These are phyloP conservation scores for Rosellinia necatrix DNA, from an alignment of 2,329 filamentous ascomycete species.

Conservation along the genomic window DNA sequence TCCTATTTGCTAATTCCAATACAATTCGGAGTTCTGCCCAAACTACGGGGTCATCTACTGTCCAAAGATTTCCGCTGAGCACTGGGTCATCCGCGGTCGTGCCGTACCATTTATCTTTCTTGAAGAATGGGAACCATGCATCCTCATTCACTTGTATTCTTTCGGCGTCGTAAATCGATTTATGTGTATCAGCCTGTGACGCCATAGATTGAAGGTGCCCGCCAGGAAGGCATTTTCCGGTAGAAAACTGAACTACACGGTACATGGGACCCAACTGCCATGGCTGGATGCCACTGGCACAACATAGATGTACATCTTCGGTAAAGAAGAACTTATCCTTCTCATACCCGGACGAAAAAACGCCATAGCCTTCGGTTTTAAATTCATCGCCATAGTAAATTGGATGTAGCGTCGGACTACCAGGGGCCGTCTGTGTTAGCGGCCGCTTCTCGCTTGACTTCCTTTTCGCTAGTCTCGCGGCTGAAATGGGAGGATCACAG, in stretches of 20 bases:
- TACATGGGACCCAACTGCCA: constrained; percentile 14
- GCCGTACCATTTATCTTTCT: constrained; percentile 13
- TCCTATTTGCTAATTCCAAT: constrained; percentile 22
- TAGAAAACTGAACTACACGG: constrained; percentile 1
- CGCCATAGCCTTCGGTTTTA: too few species aligned
- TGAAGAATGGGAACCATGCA: constrained; percentile 19
- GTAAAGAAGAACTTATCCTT: constrained; percentile 11
- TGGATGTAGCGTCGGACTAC: constrained; percentile 14
- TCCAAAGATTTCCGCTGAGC: neutral
- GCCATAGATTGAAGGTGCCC: neutral
- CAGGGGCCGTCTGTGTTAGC: neutral
- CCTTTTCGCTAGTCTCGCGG: too few species aligned
- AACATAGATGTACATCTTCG: neutral
- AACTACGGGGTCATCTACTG: constrained; percentile 13
- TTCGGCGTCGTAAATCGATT: neutral
- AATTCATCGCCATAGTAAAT: constrained; percentile 1
- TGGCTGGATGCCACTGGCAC: neutral
- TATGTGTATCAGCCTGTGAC: neutral
- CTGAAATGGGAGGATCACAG: too few species aligned
- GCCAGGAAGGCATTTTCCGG: neutral
- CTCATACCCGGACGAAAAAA: neutral
- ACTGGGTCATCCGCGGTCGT: neutral
- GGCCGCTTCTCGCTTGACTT: too few species aligned
- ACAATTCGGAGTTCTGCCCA: constrained; percentile 11
- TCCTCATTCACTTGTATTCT: constrained; percentile 14